Evolutionary conservation across 768 basidiomycete genomes (phyloP), one percentile per base, ranked within the genome.

Genomic region (Boletus pseudopeckii): DNA sequence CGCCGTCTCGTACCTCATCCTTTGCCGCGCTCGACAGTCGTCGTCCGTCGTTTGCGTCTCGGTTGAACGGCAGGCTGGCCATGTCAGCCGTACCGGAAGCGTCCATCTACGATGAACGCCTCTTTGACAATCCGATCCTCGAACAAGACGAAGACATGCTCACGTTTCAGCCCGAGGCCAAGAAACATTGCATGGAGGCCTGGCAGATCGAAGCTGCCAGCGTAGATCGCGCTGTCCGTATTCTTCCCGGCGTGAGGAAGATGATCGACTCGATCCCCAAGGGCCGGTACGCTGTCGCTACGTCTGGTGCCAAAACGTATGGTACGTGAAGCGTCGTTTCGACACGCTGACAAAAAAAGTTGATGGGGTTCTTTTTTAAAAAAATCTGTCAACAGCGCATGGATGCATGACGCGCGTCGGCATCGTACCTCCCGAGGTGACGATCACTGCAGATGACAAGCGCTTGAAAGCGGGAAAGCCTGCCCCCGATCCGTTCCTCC

Each of bases 381-480:
- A n/a, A n/a, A n/a, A n/a, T n/a, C n/a, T n/a, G n/a, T n/a, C n/a
- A n/a, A 37, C 47, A 83, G 80, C 84, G 18, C 72, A 82, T 59
- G 85, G 85, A n/a, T 85, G 84, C 61, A 82, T 88, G 78, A 77
- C 76, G 5, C 82, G 85, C 43, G 86, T 85, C 28, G 85, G 84
- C 13, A 88, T 88, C 69, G 74, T 73, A 2, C 83, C 84, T 8
- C 86, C 87, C 22, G 68, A 73, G 43, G 80, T 88, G 38, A 88
- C 85, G 28, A 85, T 89, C 69, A 89, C 87, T 26, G 86, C 85
- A 39, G 86, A 88, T 65, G 85, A 88, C 75, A 81, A 83, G 60
- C 82, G 86, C 33, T 76, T 88, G 59, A 82, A 84, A 64, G 80
- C 80, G 0, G 82, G 82, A 22, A 83, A 84, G 67, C 82, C 82